phyloP scores from a whole-genome alignment of 2,329 filamentous ascomycete genomes.

The Xylariaceae sp. region DNA sequence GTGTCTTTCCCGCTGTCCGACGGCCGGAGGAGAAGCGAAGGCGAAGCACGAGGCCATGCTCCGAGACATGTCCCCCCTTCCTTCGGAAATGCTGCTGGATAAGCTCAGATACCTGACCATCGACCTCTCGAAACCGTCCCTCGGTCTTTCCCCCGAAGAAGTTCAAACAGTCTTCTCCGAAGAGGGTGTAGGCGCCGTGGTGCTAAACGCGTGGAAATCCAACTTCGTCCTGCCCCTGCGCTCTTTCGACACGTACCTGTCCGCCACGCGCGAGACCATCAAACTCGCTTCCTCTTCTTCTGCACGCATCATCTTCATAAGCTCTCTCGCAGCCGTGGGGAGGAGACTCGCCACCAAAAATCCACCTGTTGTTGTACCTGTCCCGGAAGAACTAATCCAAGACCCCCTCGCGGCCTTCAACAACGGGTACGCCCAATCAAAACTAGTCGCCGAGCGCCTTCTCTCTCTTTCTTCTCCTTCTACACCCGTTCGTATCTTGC shows the following conservation, averaged over 20 bases:
- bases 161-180: background rate
- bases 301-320: slow-evolving; percentile 23
- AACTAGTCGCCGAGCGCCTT: slow-evolving; percentile 5
- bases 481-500: background rate
- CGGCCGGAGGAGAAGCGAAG: slow-evolving; percentile 2
- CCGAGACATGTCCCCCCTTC: background rate
- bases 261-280: slow-evolving; percentile 13
- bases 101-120: slow-evolving; percentile 12
- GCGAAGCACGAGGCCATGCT: slow-evolving; percentile 5
- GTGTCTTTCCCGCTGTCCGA: slow-evolving; percentile 8
- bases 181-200: slow-evolving; percentile 16
- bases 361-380: too few relatives aligned
- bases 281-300: slow-evolving; percentile 7
- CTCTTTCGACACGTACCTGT: slow-evolving; percentile 19
- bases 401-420: slow-evolving; percentile 1
- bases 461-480: too few relatives aligned
- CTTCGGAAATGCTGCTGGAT: slow-evolving; percentile 8
- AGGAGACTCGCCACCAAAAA: background rate
- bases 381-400: slow-evolving; percentile 2
- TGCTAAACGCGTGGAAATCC: slow-evolving; percentile 23
- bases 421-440: slow-evolving; percentile 23
- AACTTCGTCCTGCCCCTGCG: slow-evolving; percentile 20
- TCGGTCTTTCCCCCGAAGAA: slow-evolving; percentile 11
- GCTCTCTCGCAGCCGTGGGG: slow-evolving; percentile 12
- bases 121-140: slow-evolving; percentile 8